Evolutionary conservation across 2,329 filamentous ascomycete species (phyloP).

Genomic region (Truncatella angustata): DNA sequence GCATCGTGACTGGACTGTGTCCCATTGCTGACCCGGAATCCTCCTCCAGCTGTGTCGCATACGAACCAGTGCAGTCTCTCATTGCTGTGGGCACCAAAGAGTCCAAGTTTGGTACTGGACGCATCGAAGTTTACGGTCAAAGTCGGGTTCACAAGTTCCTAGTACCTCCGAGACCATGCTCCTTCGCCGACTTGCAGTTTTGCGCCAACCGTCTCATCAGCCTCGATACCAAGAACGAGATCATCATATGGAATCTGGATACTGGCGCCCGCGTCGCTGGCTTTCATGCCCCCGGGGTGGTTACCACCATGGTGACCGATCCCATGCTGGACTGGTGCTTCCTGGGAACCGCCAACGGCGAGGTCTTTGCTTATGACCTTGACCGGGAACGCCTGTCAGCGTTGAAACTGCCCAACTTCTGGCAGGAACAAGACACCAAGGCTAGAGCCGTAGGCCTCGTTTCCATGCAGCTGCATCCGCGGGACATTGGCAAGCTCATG

Average conservation of each 20-base stretch:
- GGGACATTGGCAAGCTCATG: conserved; percentile 87
- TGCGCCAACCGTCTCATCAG: conserved; percentile 82
- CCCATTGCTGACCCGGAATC: conserved; percentile 19
- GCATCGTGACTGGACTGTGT: background rate
- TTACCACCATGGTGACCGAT: conserved; percentile 74
- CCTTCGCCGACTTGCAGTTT: conserved; percentile 78
- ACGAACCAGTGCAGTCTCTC: conserved; percentile 91
- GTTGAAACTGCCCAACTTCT: conserved; percentile 85
- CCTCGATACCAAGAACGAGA: conserved; percentile 81
- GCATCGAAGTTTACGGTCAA: conserved; percentile 87
- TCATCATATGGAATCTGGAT: conserved; percentile 79
- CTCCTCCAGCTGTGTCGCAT: conserved; percentile 74
- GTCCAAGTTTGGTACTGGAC: conserved; percentile 79
- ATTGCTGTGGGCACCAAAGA: conserved; percentile 89
- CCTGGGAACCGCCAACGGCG: conserved; percentile 77
- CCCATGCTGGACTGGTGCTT: conserved; percentile 93
- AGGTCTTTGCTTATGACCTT: conserved; percentile 89
- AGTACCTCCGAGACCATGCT: conserved; percentile 67
- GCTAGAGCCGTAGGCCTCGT: conserved; percentile 63
- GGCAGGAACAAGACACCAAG: conserved; percentile 70
- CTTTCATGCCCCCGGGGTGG: conserved; percentile 74
- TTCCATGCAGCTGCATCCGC: conserved; percentile 79
- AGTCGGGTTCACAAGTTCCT: conserved; percentile 76
- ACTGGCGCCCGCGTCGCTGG: conserved; percentile 64
- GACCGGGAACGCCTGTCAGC: conserved; percentile 73